Percentiles rank a stretch among this genome's conserved stretches.
Conservation (phyloP, 257 asterid genomes). For the Linderniella brevidens region DNA sequence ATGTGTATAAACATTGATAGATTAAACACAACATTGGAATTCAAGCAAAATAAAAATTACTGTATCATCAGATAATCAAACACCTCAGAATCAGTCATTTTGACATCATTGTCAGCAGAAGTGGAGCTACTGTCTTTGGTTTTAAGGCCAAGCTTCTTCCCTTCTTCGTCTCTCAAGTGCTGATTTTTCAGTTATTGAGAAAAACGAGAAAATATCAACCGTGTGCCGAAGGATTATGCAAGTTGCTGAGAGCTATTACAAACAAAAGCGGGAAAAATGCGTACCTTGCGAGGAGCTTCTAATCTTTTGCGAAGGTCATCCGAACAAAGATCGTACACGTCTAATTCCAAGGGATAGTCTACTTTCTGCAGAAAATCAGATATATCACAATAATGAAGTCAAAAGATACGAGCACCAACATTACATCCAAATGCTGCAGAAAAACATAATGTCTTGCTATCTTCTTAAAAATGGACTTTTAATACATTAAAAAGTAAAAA, state of each 20-base stretch:
- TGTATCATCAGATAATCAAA: background rate
- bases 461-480: too few relatives aligned
- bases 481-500: too few relatives aligned
- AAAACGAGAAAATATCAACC: constrained; percentile 5
- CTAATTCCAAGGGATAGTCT: constrained; percentile 88
- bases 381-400: constrained; percentile 1
- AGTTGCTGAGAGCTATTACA: background rate
- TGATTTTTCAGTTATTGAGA: constrained; percentile 13
- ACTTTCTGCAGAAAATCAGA: constrained; percentile 55
- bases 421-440: background rate
- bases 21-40: constrained; percentile 8
- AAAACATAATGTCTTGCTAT: too few relatives aligned
- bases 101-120: constrained; percentile 43
- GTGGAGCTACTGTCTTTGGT: constrained; percentile 37
- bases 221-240: constrained; percentile 4
- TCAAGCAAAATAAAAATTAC: constrained; percentile 1
- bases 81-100: constrained; percentile 83
- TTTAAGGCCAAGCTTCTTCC: constrained; percentile 75
- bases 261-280: constrained; percentile 10
- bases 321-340: constrained; percentile 84
- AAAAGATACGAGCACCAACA: background rate
- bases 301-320: constrained; percentile 74
- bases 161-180: constrained; percentile 89
- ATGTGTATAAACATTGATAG: constrained; percentile 9
- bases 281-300: constrained; percentile 85